Evolutionary conservation across 805 yeast genomes (phyloP).

Genomic region (Pichia nanzhaoensis): DNA sequence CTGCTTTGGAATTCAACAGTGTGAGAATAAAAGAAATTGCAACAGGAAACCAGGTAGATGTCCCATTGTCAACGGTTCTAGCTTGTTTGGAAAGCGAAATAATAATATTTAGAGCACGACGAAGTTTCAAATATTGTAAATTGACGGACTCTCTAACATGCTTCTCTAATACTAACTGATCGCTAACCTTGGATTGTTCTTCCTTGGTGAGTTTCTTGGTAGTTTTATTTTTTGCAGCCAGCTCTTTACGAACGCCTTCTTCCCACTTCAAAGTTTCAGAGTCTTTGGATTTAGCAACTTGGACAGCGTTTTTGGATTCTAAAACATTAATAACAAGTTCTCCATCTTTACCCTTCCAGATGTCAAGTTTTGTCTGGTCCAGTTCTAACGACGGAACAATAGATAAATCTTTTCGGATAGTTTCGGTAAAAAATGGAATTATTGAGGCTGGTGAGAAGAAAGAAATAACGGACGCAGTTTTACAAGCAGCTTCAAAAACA

Average conservation of each 20-base stretch:
- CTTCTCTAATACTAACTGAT: conserved; percentile 59
- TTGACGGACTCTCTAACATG: conserved; percentile 44
- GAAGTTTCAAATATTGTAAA: conserved; percentile 30
- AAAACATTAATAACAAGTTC: conserved; percentile 61
- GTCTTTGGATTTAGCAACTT: conserved; percentile 66
- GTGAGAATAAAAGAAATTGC: conserved; percentile 47
- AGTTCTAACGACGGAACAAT: conserved; percentile 31
- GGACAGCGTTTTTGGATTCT: conserved; percentile 34
- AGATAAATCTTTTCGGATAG: conserved; percentile 40
- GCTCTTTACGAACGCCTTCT: conserved; percentile 67
- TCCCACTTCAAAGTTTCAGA: conserved; percentile 90
- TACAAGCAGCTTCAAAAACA: conserved; percentile 46
- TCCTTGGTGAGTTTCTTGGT: conserved; percentile 68
- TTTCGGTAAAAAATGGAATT: conserved; percentile 42
- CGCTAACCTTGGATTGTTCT: conserved; percentile 56
- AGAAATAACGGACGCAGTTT: conserved; percentile 41
- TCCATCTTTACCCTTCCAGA: conserved; percentile 68
- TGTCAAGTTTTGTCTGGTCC: conserved; percentile 44
- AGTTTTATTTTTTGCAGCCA: conserved; percentile 41
- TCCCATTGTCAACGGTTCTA: conserved; percentile 54
- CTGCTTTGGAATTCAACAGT: conserved; percentile 34
- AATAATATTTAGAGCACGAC: conserved; percentile 48
- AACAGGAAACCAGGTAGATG: conserved; percentile 62
- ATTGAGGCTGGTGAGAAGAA: conserved; percentile 55
- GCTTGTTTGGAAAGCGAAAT: conserved; percentile 46